A percentile compares a stretch with the other conserved stretches of the same genome.
Conservation (phyloP, 306 rosid genomes). For the Trifolium dubium region DNA sequence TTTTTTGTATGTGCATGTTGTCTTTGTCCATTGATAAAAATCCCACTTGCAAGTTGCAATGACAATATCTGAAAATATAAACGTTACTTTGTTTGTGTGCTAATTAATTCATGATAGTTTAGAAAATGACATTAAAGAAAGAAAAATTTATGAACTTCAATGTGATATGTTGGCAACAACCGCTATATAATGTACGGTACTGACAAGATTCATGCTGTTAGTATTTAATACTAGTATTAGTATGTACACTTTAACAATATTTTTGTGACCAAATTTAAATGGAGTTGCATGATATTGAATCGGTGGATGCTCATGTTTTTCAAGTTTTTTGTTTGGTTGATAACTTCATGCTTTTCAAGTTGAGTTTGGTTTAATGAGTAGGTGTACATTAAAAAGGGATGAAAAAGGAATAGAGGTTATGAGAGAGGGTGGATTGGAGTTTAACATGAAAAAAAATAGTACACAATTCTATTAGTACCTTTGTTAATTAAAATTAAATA, state of each 20-base stretch:
- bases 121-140: slow-evolving; percentile 13
- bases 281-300: neutral
- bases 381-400: neutral
- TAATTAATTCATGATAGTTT: slow-evolving; percentile 7
- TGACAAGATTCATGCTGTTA: slow-evolving; percentile 20
- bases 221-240: slow-evolving; percentile 4
- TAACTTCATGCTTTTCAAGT: neutral
- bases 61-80: slow-evolving; percentile 52
- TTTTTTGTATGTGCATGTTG: neutral
- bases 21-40: neutral
- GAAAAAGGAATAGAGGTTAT: too few species aligned
- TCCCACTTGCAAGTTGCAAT: slow-evolving; percentile 34
- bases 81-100: slow-evolving; percentile 58
- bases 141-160: slow-evolving; percentile 32
- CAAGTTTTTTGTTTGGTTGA: neutral
- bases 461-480: too few species aligned
- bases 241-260: neutral
- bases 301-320: slow-evolving; percentile 14
- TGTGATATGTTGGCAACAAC: slow-evolving; percentile 27
- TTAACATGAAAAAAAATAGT: too few species aligned
- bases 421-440: too few species aligned
- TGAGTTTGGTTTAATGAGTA: neutral
- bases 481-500: too few species aligned
- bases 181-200: slow-evolving; percentile 40
- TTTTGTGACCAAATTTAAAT: neutral